Conservation (phyloP, 768 basidiomycete genomes). For the Lactifluus pinguis region DNA sequence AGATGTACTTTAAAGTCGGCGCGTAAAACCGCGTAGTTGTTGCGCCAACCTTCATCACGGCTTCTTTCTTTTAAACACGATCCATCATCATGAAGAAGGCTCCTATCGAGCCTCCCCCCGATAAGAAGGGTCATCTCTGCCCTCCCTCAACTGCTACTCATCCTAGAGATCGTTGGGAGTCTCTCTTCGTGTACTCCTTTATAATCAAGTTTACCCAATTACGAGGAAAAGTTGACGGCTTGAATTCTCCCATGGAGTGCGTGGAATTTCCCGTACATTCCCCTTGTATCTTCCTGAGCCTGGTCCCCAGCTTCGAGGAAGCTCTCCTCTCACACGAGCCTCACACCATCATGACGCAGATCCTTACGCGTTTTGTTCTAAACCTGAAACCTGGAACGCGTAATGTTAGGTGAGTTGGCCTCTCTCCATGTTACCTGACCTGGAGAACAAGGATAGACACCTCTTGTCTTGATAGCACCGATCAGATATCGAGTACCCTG, state of each 20-base stretch:
- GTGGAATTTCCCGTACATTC: conserved; percentile 29
- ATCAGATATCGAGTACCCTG: conserved; percentile 75
- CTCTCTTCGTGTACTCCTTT: conserved; percentile 77
- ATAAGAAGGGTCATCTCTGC: conserved; percentile 45
- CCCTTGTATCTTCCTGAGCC: neutral
- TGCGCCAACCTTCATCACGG: conserved; percentile 17
- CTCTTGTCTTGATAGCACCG: conserved; percentile 44
- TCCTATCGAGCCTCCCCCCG: conserved; percentile 24
- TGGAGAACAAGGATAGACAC: conserved; percentile 28
- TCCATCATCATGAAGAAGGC: conserved; percentile 29
- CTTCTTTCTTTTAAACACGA: conserved; percentile 10
- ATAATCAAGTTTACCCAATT: conserved; percentile 75
- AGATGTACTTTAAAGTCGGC: conserved; percentile 21
- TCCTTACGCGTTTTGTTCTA: conserved; percentile 68
- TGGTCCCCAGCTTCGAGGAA: conserved; percentile 55
- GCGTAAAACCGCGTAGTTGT: conserved; percentile 22
- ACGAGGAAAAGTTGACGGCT: conserved; percentile 64
- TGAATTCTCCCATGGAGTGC: conserved; percentile 79
- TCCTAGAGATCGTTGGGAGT: conserved; percentile 81
- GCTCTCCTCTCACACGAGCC: conserved; percentile 65
- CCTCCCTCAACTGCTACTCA: conserved; percentile 56
- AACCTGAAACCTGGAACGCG: conserved; percentile 83
- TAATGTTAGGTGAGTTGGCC: conserved; percentile 70
- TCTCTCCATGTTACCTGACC: conserved; percentile 24
- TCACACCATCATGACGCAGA: conserved; percentile 60